phyloP scores from a whole-genome alignment of 169 alveolate species.

The Cryptosporidium sp. region DNA sequence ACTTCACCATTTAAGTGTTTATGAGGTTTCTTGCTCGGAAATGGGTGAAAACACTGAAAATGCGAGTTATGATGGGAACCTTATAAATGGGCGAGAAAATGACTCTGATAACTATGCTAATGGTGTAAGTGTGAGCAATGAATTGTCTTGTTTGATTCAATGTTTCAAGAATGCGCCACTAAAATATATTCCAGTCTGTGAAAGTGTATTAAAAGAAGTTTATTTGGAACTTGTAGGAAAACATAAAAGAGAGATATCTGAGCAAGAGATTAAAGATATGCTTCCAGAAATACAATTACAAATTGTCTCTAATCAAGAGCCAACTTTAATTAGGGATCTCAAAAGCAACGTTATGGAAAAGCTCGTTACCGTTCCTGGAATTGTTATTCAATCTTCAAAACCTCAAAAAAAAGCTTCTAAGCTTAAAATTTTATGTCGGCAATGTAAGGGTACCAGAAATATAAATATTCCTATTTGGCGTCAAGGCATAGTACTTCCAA shows the following conservation, averaged over 20 bases:
- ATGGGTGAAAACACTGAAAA: constrained; percentile 80
- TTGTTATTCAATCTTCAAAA: constrained; percentile 93
- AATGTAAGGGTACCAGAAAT: constrained; percentile 91
- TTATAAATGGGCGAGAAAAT: constrained; percentile 4
- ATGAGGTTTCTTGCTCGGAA: constrained; percentile 81
- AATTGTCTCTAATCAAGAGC: constrained; percentile 82
- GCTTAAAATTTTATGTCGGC: constrained; percentile 88
- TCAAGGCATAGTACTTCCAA: constrained; percentile 83
- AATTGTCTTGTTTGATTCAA: constrained; percentile 76
- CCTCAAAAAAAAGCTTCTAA: constrained; percentile 88
- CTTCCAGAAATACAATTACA: constrained; percentile 85
- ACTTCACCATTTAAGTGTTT: constrained; percentile 82
- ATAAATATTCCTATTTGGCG: constrained; percentile 91
- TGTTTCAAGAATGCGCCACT: constrained; percentile 86
- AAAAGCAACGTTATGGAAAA: constrained; percentile 87
- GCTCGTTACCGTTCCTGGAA: constrained; percentile 94
- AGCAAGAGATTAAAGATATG: constrained; percentile 74
- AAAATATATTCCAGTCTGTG: constrained; percentile 80
- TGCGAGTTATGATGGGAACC: constrained; percentile 27
- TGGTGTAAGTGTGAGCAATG: neutral
- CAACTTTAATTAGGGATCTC: constrained; percentile 86
- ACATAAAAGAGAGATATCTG: constrained; percentile 17
- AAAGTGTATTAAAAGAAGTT: constrained; percentile 55
- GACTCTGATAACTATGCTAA: neutral
- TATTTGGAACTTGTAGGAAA: constrained; percentile 50